These are phyloP conservation scores for Pseudogymnoascus sp. DNA, from an alignment of 2,329 filamentous ascomycete species.

Conservation along the genomic window DNA sequence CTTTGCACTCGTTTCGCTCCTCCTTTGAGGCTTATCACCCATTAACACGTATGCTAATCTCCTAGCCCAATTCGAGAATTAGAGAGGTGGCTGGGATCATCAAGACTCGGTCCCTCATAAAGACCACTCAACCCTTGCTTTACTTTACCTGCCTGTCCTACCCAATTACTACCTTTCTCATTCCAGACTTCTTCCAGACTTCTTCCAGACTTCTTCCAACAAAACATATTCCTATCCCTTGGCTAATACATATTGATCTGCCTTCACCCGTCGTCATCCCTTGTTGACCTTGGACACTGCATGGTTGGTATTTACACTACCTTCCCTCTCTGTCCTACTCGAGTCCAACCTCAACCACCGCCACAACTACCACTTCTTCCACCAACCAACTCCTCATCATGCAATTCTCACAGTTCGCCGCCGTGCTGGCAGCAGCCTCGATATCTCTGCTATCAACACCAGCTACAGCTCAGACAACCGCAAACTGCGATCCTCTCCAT, in stretches of 20 bases:
- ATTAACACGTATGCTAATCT: neutral
- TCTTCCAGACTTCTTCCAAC: no score
- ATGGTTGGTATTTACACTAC: neutral
- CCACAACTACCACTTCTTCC: neutral
- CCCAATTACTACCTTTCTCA: neutral
- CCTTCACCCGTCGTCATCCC: neutral
- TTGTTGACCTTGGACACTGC: neutral
- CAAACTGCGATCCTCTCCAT: neutral
- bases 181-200: neutral
- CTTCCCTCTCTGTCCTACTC: neutral
- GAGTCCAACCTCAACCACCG: neutral
- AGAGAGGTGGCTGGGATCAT: neutral
- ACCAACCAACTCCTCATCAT: neutral
- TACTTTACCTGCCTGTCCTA: neutral
- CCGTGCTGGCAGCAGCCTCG: neutral
- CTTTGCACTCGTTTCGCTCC: neutral
- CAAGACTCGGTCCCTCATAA: neutral
- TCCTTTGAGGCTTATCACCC: neutral
- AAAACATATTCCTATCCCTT: neutral
- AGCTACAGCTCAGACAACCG: neutral
- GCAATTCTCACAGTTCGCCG: neutral
- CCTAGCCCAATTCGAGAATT: neutral
- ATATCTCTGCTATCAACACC: neutral
- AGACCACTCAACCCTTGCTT: neutral
- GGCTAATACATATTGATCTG: neutral